Evolutionary conservation across 2,329 filamentous ascomycete genomes (phyloP).

Genomic region (Alternaria alternata): DNA sequence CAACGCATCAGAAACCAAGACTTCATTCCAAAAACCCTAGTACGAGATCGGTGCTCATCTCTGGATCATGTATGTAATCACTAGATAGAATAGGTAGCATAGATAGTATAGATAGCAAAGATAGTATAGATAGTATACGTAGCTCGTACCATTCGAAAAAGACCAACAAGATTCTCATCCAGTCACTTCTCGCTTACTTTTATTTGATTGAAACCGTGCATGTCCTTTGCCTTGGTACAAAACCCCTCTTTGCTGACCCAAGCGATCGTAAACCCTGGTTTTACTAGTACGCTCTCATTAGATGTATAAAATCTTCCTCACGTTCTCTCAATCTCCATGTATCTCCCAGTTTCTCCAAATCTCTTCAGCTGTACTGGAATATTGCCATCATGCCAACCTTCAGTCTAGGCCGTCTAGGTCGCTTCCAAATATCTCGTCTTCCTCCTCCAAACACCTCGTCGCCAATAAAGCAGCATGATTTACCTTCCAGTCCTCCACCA

Average conservation of each 20-base stretch:
- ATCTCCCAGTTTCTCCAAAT: not conserved
- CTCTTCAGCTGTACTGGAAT: not conserved
- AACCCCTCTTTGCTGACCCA: not conserved
- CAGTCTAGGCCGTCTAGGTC: constrained; percentile 2
- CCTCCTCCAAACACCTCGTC: not conserved
- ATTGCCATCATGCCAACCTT: not conserved
- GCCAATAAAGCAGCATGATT: not conserved
- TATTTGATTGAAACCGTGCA: not conserved
- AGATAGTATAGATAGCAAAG: constrained; percentile 3
- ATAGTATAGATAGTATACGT: constrained; percentile 1
- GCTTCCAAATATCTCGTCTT: constrained; percentile 3
- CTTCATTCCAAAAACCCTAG: not conserved
- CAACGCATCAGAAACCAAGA: not conserved
- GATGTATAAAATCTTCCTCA: not conserved
- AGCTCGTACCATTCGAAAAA: not conserved
- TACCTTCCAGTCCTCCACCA: not conserved
- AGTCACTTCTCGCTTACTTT: not conserved
- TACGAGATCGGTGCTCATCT: not conserved
- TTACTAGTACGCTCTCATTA: not conserved
- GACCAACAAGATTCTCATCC: not conserved
- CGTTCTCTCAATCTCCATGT: not conserved
- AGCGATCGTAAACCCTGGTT: constrained; percentile 2
- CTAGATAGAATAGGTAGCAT: not conserved
- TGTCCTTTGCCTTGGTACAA: constrained; percentile 1
- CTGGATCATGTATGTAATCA: constrained; percentile 3